Percentiles rank a stretch among this genome's conserved stretches.
phyloP scores from a whole-genome alignment of 1,284 basidiomycete species.

The Heimioporus punctisporus region DNA sequence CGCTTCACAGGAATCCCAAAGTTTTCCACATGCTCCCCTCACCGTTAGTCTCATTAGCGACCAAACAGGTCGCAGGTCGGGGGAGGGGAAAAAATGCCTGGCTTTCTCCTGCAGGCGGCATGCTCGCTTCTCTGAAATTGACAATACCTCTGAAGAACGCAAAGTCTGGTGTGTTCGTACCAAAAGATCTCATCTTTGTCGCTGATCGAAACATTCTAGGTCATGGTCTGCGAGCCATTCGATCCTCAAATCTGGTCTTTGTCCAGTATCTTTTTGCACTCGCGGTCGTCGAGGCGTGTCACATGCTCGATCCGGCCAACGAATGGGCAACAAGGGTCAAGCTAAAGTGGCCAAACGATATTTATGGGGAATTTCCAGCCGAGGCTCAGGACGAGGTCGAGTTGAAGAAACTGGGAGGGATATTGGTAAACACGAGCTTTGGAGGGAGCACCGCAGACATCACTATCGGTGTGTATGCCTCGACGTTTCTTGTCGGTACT shows the following conservation, averaged over 20 bases:
- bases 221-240: constrained; percentile 36
- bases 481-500: neutral
- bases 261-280: constrained; percentile 95
- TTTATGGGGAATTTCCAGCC: constrained; percentile 73
- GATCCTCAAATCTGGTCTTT: constrained; percentile 82
- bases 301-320: constrained; percentile 44
- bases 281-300: constrained; percentile 87
- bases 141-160: constrained; percentile 50
- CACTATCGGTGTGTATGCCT: constrained; percentile 67
- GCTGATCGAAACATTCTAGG: neutral
- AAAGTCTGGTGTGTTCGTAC: constrained; percentile 7
- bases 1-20: constrained; percentile 66
- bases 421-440: constrained; percentile 91
- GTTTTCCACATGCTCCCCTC: constrained; percentile 73
- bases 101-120: constrained; percentile 92
- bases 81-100: constrained; percentile 92
- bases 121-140: constrained; percentile 85
- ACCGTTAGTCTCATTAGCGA: constrained; percentile 83
- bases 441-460: constrained; percentile 73
- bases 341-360: constrained; percentile 98
- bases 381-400: constrained; percentile 38
- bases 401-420: constrained; percentile 83
- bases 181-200: neutral
- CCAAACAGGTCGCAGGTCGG: constrained; percentile 87
- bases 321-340: constrained; percentile 62